phyloP scores from a whole-genome alignment of 2,329 filamentous ascomycete genomes.

The Cladophialophora exuberans region DNA sequence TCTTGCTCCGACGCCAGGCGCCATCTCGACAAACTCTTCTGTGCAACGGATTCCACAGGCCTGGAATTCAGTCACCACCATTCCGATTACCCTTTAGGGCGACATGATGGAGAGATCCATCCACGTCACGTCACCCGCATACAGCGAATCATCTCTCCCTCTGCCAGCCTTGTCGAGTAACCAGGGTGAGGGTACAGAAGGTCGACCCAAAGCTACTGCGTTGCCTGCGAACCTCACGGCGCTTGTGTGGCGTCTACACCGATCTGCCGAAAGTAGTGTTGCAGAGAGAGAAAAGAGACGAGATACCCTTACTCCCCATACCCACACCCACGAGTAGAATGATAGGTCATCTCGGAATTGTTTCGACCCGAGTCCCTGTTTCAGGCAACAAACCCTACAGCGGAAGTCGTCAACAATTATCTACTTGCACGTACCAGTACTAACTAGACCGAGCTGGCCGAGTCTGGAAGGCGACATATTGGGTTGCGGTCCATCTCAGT shows the following conservation, averaged over 20 bases:
- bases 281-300: background rate
- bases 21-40: background rate
- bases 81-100: constrained; percentile 5
- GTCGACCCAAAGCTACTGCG: no score
- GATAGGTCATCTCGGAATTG: constrained; percentile 9
- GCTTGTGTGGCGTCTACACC: background rate
- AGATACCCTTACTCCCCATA: no score
- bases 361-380: background rate
- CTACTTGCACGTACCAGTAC: no score
- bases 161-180: constrained; percentile 13
- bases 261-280: background rate
- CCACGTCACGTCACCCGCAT: background rate
- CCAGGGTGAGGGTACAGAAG: no score
- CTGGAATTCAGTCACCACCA: constrained; percentile 3
- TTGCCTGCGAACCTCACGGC: background rate
- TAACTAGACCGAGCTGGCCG: no score
- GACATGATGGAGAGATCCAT: constrained; percentile 2
- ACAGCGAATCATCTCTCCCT: background rate
- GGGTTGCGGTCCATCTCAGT: no score
- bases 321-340: background rate
- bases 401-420: no score
- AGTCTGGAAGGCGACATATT: no score
- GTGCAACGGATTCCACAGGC: no score
- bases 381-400: no score
- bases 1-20: constrained; percentile 19